Evolutionary conservation across 306 rosid species (phyloP).

Genomic region (Vicia villosa): DNA sequence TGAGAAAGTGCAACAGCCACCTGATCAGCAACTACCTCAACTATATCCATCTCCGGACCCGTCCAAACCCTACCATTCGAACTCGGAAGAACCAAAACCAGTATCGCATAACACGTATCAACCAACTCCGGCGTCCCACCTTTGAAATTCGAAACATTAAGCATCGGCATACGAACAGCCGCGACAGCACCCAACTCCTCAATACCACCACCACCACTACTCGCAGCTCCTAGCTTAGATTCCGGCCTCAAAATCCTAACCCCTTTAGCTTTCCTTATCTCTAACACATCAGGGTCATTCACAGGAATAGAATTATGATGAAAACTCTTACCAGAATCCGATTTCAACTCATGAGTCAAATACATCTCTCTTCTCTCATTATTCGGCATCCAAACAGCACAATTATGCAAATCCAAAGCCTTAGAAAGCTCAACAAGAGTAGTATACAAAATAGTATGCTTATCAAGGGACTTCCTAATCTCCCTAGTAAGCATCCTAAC

Average conservation of each 20-base stretch:
- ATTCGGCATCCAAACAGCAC: conserved; percentile 89
- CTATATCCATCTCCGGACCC: conserved; percentile 63
- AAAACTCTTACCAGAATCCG: conserved; percentile 35
- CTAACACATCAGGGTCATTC: conserved; percentile 59
- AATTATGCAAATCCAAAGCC: conserved; percentile 65
- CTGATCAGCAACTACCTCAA: conserved; percentile 89
- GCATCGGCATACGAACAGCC: conserved; percentile 83
- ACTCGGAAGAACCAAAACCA: conserved; percentile 73
- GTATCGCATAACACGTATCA: conserved; percentile 66
- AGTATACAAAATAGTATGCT: conserved; percentile 71
- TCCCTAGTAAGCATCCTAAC: conserved; percentile 82
- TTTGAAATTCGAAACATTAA: conserved; percentile 74
- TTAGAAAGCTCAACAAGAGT: conserved; percentile 87
- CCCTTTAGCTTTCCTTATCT: conserved; percentile 54
- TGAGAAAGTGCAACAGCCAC: conserved; percentile 89
- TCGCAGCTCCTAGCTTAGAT: conserved; percentile 66
- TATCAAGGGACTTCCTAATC: conserved; percentile 76
- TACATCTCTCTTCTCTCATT: conserved; percentile 57
- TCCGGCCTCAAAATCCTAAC: conserved; percentile 67
- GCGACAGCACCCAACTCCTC: conserved; percentile 63
- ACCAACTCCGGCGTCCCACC: conserved; percentile 77
- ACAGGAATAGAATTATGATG: conserved; percentile 53
- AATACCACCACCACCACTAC: conserved; percentile 50
- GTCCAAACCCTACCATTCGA: conserved; percentile 57
- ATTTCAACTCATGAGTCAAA: conserved; percentile 69